Conservation (phyloP, 768 basidiomycete genomes). For the Suillus tomentosus region DNA sequence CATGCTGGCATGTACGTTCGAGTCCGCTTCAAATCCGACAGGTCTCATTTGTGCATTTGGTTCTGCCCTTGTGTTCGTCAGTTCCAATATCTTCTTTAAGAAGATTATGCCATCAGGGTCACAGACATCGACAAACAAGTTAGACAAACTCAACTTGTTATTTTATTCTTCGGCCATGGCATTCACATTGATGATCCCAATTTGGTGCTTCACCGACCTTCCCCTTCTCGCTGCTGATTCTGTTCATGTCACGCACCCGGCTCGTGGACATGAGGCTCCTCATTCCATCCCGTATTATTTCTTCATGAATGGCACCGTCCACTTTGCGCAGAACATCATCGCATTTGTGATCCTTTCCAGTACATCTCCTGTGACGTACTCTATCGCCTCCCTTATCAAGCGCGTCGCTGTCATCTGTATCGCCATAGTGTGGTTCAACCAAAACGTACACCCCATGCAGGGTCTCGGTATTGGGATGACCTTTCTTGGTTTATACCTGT, state of each 20-base stretch:
- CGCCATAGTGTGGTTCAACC: slow-evolving; percentile 96
- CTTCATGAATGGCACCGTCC: slow-evolving; percentile 91
- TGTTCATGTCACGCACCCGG: slow-evolving; percentile 46
- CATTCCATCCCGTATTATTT: slow-evolving; percentile 81
- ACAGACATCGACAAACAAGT: slow-evolving; percentile 62
- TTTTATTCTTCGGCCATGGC: slow-evolving; percentile 95
- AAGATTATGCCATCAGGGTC: slow-evolving; percentile 84
- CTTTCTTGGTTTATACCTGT: slow-evolving; percentile 91
- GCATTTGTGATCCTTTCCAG: slow-evolving; percentile 96
- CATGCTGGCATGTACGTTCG: slow-evolving; percentile 96
- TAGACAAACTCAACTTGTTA: slow-evolving; percentile 96
- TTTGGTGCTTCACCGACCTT: slow-evolving; percentile 92
- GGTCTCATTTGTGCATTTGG: slow-evolving; percentile 97
- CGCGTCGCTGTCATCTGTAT: slow-evolving; percentile 98
- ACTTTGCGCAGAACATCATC: slow-evolving; percentile 96
- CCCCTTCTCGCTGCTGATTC: slow-evolving; percentile 58
- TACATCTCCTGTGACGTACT: slow-evolving; percentile 97
- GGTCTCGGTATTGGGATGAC: slow-evolving; percentile 89
- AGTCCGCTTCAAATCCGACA: slow-evolving; percentile 80
- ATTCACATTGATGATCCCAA: slow-evolving; percentile 93
- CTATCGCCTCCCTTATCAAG: slow-evolving; percentile 96
- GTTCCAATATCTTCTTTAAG: slow-evolving; percentile 99
- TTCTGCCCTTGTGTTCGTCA: slow-evolving; percentile 94
- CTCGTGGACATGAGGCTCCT: slow-evolving; percentile 46
- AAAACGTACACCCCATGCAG: slow-evolving; percentile 81